Base-by-base conservation (phyloP, 192 early-diverging fungal genomes). In the Rhizophagus sp. region DNA sequence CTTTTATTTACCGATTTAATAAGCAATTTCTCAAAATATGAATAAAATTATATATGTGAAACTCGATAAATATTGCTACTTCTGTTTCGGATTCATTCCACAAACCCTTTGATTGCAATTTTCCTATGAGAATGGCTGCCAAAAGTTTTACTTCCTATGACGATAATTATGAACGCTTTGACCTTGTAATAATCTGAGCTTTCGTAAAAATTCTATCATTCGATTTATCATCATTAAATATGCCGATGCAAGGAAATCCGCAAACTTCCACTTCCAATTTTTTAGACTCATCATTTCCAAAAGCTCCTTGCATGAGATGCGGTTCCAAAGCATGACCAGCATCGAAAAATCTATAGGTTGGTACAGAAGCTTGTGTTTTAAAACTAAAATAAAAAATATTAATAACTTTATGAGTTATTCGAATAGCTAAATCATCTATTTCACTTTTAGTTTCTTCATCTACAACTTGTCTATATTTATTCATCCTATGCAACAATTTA, bases 371-470 rank as follows among this genome's bases (percentile, higher is more conserved):
- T 19, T 76, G 30, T 30, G 30, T 30, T 30, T 30, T 30, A 30
- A 30, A 30, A 30, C 30, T 30, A 30, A 30, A 30, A 25, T 3
- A 25, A 76, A 76, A 76, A 27, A 76, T 49, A 41, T 50, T 19
- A 30, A 76, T 62, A 33, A 76, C 24, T 39, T 64, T n/a, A 34
- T 25, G 75, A 34, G 33, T 64, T n/a, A 76, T 50, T 64, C n/a
- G 12, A 39, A 63, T 50, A 15, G 61, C 61, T 27, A 33, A n/a
- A 34, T 76, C 61, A 25, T 61, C 22, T 22, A 17, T 8, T 1
- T 62, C 34, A 30, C 24, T 22, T 8, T 57, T 52, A 15, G 12
- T 52, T 52, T 52, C 15, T 52, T 52, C 24, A 25, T 49, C 44
- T 27, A 62, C 11, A 30, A 75, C 10, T 75, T 36, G 30, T 30